Evolutionary conservation across 78 protist genomes (phyloP), one percentile per base, ranked within the genome.

Genomic region (Dictyostelium capitatum): DNA sequence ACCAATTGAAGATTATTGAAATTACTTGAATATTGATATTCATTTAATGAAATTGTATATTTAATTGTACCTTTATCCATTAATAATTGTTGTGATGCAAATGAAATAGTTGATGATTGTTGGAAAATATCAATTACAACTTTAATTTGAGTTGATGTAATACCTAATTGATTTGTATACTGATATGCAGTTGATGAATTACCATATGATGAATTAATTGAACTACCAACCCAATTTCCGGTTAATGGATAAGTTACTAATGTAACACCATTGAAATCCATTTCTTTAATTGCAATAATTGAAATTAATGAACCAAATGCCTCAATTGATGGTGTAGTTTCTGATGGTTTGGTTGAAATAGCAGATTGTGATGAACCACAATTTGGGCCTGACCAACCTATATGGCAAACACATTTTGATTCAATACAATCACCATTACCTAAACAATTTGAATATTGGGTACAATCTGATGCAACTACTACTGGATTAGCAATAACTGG

Each of bases 51-150:
- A 4, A 82, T 69, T 4, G 25, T 11, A 5, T 82, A 82, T 51
- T 82, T 82, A 54, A 82, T 30, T 25, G 89, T 48, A 74, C 51
- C 51, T 50, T 48, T 41, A 20, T 28, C 47, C 89, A 82, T 82
- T 46, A 3, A 28, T 4, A 69, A 20, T 6, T 15, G 48, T 54
- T 65, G 17, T 17, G 67, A 78, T n/a, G 89, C 89, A 82, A 82
- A 82, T 20, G 12, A 14, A 15, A 69, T 23, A 53, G 32, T 32
- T 9, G 6, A 25, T 30, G 14, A 2, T n/a, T 30, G 0, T 1
- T 32, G 0, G 30, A 67, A 67, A 15, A 67, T 6, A 59, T 59
- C 69, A 59, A 59, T 19, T 19, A n/a, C 37, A 59, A n/a, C 28
- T 59, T 59, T 59, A 59, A 59, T n/a, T 59, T 59, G 15, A 17